phyloP scores from a whole-genome alignment of 208 protist species.

The Leishmania arabica region DNA sequence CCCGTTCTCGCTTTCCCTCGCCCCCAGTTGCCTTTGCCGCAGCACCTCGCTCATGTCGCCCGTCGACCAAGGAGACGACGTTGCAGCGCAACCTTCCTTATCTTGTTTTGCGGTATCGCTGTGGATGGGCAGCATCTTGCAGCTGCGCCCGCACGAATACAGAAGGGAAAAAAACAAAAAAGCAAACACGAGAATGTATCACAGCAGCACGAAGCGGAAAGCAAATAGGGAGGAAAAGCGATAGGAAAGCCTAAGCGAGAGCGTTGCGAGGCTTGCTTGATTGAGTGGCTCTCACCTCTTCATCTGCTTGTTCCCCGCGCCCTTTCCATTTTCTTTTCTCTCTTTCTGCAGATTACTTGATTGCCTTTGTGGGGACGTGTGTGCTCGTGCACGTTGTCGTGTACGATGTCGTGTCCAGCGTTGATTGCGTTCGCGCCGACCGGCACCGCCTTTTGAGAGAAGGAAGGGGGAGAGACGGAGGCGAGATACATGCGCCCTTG shows the following conservation, averaged over 20 bases:
- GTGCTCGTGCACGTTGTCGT: background rate
- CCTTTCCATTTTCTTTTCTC: background rate
- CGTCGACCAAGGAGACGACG: background rate
- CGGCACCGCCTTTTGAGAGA: background rate
- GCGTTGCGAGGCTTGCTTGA: background rate
- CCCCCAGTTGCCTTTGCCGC: background rate
- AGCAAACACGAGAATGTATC: background rate
- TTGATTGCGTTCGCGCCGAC: background rate
- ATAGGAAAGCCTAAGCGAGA: background rate
- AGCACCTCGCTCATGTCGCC: background rate
- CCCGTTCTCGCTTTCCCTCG: background rate
- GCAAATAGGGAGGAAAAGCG: conserved; percentile 1
- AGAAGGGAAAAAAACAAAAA: too few species aligned
- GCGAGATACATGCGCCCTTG: background rate
- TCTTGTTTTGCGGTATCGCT: background rate
- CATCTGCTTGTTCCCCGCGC: background rate
- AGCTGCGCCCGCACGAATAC: background rate
- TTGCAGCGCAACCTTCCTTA: background rate
- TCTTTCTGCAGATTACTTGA: background rate
- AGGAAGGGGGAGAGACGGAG: background rate
- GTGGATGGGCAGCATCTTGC: conserved; percentile 3
- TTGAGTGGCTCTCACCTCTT: background rate
- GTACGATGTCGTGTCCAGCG: background rate
- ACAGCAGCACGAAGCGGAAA: background rate
- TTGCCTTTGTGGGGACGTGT: background rate